phyloP scores from a whole-genome alignment of 371 early-diverging fungal species.

The Mucor ambiguus region DNA sequence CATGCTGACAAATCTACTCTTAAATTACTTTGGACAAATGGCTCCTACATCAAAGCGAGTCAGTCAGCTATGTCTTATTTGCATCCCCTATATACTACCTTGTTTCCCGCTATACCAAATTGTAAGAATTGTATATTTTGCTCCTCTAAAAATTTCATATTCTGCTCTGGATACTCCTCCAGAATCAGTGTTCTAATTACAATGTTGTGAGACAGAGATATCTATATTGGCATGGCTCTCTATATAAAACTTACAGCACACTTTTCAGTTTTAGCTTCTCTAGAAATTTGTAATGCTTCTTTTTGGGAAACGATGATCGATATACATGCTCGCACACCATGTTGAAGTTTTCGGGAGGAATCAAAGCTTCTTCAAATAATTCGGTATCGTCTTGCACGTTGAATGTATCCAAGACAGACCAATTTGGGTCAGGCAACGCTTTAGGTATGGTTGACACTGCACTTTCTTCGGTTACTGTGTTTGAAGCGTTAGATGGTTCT shows the following conservation, averaged over 20 bases:
- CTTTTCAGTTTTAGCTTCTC: conserved; percentile 88
- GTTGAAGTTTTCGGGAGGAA: conserved; percentile 92
- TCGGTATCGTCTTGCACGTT: conserved; percentile 46
- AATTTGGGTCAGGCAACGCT: conserved; percentile 28
- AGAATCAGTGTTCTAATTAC: conserved; percentile 79
- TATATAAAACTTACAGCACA: conserved; percentile 65
- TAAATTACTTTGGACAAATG: conserved; percentile 91
- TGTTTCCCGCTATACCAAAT: conserved; percentile 96
- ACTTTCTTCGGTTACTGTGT: conserved; percentile 1
- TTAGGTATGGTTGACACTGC: conserved; percentile 1
- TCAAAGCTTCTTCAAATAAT: conserved; percentile 64
- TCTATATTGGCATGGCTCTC: neutral
- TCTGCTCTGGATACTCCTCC: conserved; percentile 95
- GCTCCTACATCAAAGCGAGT: conserved; percentile 68
- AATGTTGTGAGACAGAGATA: neutral
- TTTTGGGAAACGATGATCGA: conserved; percentile 89
- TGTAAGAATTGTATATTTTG: conserved; percentile 85
- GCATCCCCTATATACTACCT: conserved; percentile 50
- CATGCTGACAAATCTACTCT: neutral
- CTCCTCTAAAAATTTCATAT: conserved; percentile 85
- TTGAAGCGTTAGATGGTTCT: neutral
- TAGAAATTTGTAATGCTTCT: conserved; percentile 89
- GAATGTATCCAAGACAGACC: conserved; percentile 38
- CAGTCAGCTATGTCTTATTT: neutral
- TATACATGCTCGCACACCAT: conserved; percentile 93